Evolutionary conservation across 2,329 filamentous ascomycete genomes (phyloP).

Genomic region (Beauveria brongniartii): DNA sequence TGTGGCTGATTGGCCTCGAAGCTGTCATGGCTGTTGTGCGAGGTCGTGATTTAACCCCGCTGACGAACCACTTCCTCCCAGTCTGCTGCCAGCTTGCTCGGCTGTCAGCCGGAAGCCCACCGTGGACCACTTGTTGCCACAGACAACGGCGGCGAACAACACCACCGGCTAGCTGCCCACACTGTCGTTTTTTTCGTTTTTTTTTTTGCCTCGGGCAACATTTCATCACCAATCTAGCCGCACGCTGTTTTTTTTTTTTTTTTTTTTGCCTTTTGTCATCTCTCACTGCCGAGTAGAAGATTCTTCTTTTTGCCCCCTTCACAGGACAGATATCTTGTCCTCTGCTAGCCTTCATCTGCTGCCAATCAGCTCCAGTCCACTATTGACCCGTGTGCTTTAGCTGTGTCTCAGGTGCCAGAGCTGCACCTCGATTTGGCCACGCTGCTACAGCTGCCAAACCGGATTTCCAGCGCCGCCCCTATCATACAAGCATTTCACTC

Average conservation of each 20-base stretch:
- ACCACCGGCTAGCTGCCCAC: neutral
- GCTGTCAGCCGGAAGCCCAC: neutral
- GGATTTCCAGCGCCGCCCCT: neutral
- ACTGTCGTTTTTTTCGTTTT: neutral
- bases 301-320: neutral
- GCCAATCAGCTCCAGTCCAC: neutral
- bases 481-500: neutral
- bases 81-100: no score
- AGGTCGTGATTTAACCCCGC: no score
- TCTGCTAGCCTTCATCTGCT: neutral
- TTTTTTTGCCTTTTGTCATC: neutral
- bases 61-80: no score
- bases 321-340: neutral
- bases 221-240: neutral
- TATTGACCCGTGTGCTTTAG: slow-evolving; percentile 9
- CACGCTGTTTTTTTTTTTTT: neutral
- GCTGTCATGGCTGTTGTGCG: no score
- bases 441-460: neutral
- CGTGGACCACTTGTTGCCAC: slow-evolving; percentile 27
- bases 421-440: neutral
- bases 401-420: slow-evolving; percentile 7
- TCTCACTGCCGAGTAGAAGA: slow-evolving; percentile 1
- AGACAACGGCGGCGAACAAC: slow-evolving; percentile 25
- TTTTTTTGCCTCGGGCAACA: neutral
- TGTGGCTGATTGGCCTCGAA: no score